A percentile compares a stretch with the other conserved stretches of the same genome.
These are phyloP conservation scores for Nigrograna mackinnonii DNA, from an alignment of 2,329 filamentous ascomycete species.

Conservation along the genomic window DNA sequence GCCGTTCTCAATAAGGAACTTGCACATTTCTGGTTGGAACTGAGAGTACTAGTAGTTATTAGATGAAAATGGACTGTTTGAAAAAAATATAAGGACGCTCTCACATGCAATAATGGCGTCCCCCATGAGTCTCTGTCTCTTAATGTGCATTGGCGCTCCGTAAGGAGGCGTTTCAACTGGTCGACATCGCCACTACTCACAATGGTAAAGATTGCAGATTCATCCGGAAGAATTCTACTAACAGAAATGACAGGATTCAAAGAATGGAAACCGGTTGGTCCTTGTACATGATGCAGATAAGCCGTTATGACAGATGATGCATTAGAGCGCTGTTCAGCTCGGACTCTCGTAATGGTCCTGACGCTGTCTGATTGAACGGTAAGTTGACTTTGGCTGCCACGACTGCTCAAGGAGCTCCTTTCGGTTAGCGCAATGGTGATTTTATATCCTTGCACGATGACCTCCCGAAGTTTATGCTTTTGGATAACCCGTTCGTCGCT, in stretches of 20 bases:
- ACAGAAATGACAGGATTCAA: conserved; percentile 7
- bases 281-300: conserved; percentile 1
- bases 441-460: not conserved
- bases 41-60: conserved; percentile 4
- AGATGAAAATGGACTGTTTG: not conserved
- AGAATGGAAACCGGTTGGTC: not conserved
- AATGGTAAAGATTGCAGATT: conserved; percentile 5
- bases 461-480: not conserved
- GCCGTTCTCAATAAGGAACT: conserved; percentile 10
- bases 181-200: conserved; percentile 6
- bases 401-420: not conserved
- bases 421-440: not conserved
- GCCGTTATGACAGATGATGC: not conserved
- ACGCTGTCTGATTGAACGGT: not conserved
- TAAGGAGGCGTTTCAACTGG: conserved; percentile 3
- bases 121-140: conserved; percentile 7
- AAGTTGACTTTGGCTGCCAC: not conserved
- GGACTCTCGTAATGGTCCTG: not conserved
- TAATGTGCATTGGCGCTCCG: conserved; percentile 4
- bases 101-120: conserved; percentile 11
- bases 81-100: no score
- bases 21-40: conserved; percentile 9
- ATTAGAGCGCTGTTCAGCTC: not conserved
- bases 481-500: not conserved
- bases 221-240: conserved; percentile 5